Conservation (phyloP, 208 protist genomes). For the Paratrypanosoma confusum region DNA sequence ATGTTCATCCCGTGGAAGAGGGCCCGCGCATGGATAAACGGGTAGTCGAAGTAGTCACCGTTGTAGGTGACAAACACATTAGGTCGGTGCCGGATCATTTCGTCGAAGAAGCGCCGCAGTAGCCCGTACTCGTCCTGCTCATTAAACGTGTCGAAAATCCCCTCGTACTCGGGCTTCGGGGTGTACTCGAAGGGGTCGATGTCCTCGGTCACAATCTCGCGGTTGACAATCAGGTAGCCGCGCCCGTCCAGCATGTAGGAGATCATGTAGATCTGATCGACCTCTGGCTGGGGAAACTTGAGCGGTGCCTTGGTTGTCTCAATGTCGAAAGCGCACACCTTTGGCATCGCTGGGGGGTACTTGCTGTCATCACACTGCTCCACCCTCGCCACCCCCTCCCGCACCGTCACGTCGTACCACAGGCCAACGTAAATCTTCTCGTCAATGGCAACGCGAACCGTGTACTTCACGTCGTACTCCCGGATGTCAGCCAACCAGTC, state of each 20-base stretch:
- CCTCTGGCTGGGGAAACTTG: slow-evolving; percentile 97
- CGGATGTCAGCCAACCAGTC: slow-evolving; percentile 95
- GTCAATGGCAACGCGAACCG: slow-evolving; percentile 97
- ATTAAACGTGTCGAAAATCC: slow-evolving; percentile 97
- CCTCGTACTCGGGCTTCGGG: slow-evolving; percentile 96
- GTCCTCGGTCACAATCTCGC: slow-evolving; percentile 96
- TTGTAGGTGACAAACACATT: slow-evolving; percentile 99
- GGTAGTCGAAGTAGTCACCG: slow-evolving; percentile 99
- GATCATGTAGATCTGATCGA: slow-evolving; percentile 99
- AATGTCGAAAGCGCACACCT: slow-evolving; percentile 97
- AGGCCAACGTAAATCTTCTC: slow-evolving; percentile 87
- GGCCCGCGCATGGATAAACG: slow-evolving; percentile 96
- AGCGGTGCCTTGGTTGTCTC: slow-evolving; percentile 98
- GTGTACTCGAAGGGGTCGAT: slow-evolving; percentile 99
- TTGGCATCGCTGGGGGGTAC: slow-evolving; percentile 86
- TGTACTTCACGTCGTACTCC: slow-evolving; percentile 99
- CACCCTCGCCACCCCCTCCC: slow-evolving; percentile 56
- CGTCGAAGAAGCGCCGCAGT: slow-evolving; percentile 92
- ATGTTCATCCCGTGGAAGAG: slow-evolving; percentile 78
- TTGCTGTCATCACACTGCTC: slow-evolving; percentile 72
- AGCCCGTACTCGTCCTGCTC: slow-evolving; percentile 89
- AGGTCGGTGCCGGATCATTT: slow-evolving; percentile 94
- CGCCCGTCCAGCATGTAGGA: slow-evolving; percentile 99
- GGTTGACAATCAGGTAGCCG: slow-evolving; percentile 98
- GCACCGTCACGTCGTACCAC: slow-evolving; percentile 94